Evolutionary conservation across 2,329 filamentous ascomycete species (phyloP).

Genomic region (Ceratocystis ficicola): DNA sequence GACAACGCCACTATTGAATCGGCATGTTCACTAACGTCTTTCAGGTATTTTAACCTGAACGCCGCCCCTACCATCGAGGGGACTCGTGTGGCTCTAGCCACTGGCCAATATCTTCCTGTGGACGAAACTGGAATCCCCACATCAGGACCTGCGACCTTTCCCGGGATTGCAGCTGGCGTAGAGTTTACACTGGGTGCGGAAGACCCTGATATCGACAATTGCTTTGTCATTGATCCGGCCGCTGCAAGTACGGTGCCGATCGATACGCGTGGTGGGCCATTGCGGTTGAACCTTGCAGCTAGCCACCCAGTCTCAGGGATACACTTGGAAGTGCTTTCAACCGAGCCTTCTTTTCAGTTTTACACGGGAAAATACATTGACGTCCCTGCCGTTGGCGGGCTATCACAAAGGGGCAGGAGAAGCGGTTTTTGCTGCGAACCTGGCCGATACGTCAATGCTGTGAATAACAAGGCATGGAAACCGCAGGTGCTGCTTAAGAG

Average conservation of each 20-base stretch:
- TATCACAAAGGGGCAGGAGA: constrained; percentile 52
- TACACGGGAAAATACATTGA: constrained; percentile 83
- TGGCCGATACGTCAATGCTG: constrained; percentile 77
- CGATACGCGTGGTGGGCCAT: constrained; percentile 50
- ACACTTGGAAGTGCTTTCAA: constrained; percentile 77
- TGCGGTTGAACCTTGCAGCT: constrained; percentile 58
- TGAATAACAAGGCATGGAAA: constrained; percentile 71
- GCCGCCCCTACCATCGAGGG: constrained; percentile 43
- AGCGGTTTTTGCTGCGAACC: constrained; percentile 88
- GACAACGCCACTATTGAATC: background rate
- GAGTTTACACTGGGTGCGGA: constrained; percentile 60
- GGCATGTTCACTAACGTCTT: background rate
- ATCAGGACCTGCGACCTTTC: constrained; percentile 50
- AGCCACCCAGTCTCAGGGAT: constrained; percentile 62
- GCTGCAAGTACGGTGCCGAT: constrained; percentile 39
- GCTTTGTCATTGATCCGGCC: constrained; percentile 62
- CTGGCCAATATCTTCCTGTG: constrained; percentile 56
- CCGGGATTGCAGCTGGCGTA: constrained; percentile 51
- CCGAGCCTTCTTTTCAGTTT: constrained; percentile 93
- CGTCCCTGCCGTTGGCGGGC: constrained; percentile 52
- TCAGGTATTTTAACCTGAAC: constrained; percentile 52
- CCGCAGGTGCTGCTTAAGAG: constrained; percentile 68
- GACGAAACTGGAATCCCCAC: constrained; percentile 64
- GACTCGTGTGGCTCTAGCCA: constrained; percentile 54
- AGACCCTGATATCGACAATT: constrained; percentile 74